Conservation (phyloP, 2,329 filamentous ascomycete species). For the Xylariaceae sp. region DNA sequence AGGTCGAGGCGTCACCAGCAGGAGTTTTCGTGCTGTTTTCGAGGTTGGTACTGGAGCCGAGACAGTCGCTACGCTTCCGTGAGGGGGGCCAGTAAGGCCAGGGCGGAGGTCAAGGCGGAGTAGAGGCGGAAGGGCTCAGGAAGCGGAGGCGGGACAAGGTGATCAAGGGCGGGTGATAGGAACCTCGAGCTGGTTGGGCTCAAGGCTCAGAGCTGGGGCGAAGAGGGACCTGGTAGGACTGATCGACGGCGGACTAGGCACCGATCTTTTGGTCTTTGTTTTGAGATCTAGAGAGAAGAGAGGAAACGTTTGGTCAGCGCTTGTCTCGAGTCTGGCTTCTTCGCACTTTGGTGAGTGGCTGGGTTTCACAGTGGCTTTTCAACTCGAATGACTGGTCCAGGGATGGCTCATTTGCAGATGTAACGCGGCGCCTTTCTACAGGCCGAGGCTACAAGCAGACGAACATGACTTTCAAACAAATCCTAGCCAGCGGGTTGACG, state of each 20-base stretch:
- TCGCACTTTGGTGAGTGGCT: constrained; percentile 20
- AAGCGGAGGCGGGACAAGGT: constrained; percentile 26
- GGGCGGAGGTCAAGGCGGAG: constrained; percentile 20
- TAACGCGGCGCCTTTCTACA: constrained; percentile 16
- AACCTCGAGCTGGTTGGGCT: constrained; percentile 38
- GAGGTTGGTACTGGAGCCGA: constrained; percentile 4
- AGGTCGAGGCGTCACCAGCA: constrained; percentile 9
- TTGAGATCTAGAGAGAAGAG: constrained; percentile 39
- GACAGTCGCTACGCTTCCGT: constrained; percentile 6
- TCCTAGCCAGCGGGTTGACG: constrained; percentile 3
- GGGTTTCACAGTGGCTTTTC: constrained; percentile 7
- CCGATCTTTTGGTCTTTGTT: constrained; percentile 34
- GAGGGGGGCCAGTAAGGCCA: constrained; percentile 2
- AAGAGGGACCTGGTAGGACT: constrained; percentile 34
- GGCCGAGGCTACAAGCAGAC: constrained; percentile 10
- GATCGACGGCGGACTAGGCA: constrained; percentile 47
- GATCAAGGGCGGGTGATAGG: constrained; percentile 28
- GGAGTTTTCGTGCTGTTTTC: constrained; percentile 14
- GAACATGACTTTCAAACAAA: constrained; percentile 4
- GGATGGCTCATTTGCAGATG: constrained; percentile 4
- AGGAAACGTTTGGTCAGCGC: constrained; percentile 31
- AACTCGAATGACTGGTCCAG: background rate
- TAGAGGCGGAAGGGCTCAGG: constrained; percentile 27
- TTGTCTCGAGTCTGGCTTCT: constrained; percentile 10
- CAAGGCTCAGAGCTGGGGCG: constrained; percentile 32